phyloP scores from a whole-genome alignment of 306 rosid genomes.

The Alnus rubra region DNA sequence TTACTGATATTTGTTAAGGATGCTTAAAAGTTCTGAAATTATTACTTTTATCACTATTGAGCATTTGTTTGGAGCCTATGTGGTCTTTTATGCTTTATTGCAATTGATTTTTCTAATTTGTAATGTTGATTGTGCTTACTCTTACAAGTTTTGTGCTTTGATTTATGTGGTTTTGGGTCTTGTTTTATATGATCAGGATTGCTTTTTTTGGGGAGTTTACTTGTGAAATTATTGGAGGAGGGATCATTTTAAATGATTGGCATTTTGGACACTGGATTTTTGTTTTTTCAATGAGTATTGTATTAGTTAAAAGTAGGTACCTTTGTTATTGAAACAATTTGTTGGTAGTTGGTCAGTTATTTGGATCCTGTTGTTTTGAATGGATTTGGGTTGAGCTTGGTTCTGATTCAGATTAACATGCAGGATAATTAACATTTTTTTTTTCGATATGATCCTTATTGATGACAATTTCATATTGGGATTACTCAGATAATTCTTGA shows the following conservation, averaged over 20 bases:
- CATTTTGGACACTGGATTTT: neutral
- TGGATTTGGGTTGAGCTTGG: neutral
- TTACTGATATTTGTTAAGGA: slow-evolving; percentile 1
- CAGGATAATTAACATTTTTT: too few relatives aligned
- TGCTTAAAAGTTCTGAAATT: neutral
- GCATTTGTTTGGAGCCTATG: neutral
- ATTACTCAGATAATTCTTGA: neutral
- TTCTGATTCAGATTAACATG: neutral
- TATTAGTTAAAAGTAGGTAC: neutral
- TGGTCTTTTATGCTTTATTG: neutral
- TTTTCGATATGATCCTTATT: too few relatives aligned
- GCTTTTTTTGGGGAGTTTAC: neutral
- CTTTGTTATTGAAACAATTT: neutral
- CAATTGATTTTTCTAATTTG: neutral
- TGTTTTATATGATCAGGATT: neutral
- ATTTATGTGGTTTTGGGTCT: neutral
- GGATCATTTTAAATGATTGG: neutral
- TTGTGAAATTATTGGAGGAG: neutral
- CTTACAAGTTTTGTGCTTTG: neutral
- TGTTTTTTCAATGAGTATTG: neutral
- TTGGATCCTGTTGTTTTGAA: neutral
- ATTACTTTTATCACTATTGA: neutral
- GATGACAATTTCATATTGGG: neutral
- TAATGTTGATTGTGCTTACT: neutral
- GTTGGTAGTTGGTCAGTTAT: neutral